These are phyloP conservation scores for Magnusiomyces fungicola DNA, from an alignment of 1,139 yeast species.

Conservation along the genomic window DNA sequence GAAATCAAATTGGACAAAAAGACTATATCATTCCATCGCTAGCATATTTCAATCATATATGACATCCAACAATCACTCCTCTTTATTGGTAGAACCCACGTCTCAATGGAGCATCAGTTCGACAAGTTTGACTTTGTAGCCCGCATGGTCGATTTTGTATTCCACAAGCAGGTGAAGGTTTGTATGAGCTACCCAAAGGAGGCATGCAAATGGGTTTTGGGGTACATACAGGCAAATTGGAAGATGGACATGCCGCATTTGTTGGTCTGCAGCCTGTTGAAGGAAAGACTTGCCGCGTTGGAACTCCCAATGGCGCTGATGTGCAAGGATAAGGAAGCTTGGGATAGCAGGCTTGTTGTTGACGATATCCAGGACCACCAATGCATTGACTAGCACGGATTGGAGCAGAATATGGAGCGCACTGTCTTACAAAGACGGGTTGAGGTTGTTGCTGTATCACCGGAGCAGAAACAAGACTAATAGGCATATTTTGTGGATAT, in stretches of 20 bases:
- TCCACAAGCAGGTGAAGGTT: background rate
- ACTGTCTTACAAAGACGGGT: background rate
- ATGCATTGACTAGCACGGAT: background rate
- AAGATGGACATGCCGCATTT: background rate
- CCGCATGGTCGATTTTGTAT: background rate
- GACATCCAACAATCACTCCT: too few relatives aligned
- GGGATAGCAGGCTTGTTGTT: background rate
- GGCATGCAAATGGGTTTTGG: background rate
- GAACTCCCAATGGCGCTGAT: background rate
- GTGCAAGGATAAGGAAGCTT: slow-evolving; percentile 1
- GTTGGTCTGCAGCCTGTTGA: too few relatives aligned
- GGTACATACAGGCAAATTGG: background rate
- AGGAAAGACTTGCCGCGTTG: background rate
- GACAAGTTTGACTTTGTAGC: background rate
- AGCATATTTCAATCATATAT: too few relatives aligned
- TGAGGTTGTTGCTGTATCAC: background rate
- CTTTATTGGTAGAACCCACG: background rate
- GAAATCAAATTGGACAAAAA: too few relatives aligned
- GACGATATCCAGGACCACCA: too few relatives aligned
- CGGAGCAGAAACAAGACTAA: background rate
- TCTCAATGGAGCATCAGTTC: background rate
- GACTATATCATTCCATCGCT: too few relatives aligned
- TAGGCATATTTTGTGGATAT: background rate
- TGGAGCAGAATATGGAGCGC: background rate
- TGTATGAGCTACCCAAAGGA: background rate